Percentiles rank a stretch among this genome's conserved stretches.
phyloP scores from a whole-genome alignment of 108 stramenopile species.

The Schizochytrium sp. region DNA sequence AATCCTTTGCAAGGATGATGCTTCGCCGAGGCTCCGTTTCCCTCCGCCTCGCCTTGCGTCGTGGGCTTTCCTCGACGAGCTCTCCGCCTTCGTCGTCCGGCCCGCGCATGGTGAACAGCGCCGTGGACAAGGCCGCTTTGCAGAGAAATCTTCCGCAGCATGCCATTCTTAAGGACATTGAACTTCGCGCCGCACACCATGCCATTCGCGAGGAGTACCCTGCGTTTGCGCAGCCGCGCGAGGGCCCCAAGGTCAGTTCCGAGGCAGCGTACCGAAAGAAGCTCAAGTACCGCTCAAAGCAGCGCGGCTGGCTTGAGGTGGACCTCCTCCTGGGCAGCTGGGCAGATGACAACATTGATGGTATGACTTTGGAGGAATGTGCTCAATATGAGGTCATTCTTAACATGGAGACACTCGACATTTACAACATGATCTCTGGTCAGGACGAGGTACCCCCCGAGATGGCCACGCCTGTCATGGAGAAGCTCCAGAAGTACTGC shows the following conservation, averaged over 20 bases:
- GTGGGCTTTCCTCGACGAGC: no score
- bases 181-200: conserved; percentile 5
- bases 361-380: conserved; percentile 80
- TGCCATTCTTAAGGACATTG: neutral
- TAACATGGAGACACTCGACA: conserved; percentile 98
- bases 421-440: conserved; percentile 94
- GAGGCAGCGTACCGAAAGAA: conserved; percentile 79
- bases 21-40: no score
- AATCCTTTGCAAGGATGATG: no score
- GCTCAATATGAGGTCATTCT: conserved; percentile 95
- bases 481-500: conserved; percentile 56
- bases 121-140: neutral
- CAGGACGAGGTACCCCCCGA: conserved; percentile 62
- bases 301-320: conserved; percentile 98
- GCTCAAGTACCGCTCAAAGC: conserved; percentile 95
- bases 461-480: conserved; percentile 51
- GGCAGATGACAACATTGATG: conserved; percentile 90
- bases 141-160: conserved; percentile 6
- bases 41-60: no score
- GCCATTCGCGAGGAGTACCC: conserved; percentile 56
- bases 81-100: neutral
- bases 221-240: conserved; percentile 30
- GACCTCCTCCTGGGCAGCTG: conserved; percentile 97
- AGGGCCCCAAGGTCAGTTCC: conserved; percentile 33
- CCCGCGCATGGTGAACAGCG: conserved; percentile 43